Percentiles rank a stretch among this genome's conserved stretches.
These are phyloP conservation scores for Enteropsectra breve DNA, from an alignment of 371 early-diverging fungal genomes.

Conservation along the genomic window DNA sequence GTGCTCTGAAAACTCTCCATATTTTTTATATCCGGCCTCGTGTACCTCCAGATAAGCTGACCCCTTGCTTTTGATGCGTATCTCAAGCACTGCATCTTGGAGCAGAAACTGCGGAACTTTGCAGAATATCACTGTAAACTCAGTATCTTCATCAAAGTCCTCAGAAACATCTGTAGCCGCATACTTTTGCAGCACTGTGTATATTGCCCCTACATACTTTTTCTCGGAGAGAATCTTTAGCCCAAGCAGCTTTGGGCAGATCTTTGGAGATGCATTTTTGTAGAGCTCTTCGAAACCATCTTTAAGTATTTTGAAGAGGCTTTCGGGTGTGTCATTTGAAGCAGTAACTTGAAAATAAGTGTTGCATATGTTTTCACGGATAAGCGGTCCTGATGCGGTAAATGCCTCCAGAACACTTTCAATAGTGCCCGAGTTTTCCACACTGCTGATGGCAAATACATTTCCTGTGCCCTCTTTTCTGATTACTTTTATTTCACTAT, in stretches of 20 bases:
- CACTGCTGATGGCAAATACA: constrained; percentile 17
- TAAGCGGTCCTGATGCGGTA: constrained; percentile 37
- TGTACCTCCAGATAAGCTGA: constrained; percentile 43
- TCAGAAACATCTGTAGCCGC: constrained; percentile 24
- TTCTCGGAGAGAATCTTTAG: constrained; percentile 16
- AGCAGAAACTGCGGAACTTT: constrained; percentile 44
- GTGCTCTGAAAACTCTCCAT: constrained; percentile 16
- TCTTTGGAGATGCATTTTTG: constrained; percentile 16
- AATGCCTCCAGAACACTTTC: constrained; percentile 42
- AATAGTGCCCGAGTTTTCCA: constrained; percentile 1
- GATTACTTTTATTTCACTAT: background rate
- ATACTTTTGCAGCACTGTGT: constrained; percentile 40
- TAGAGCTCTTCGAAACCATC: constrained; percentile 17
- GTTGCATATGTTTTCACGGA: constrained; percentile 26
- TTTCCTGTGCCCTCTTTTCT: constrained; percentile 13
- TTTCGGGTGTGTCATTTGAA: background rate
- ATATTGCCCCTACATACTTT: constrained; percentile 43
- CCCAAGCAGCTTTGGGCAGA: constrained; percentile 42
- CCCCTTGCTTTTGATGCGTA: constrained; percentile 44
- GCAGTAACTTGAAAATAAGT: constrained; percentile 25
- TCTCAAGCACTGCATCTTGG: constrained; percentile 35
- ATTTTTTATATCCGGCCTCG: constrained; percentile 29
- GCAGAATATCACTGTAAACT: constrained; percentile 38
- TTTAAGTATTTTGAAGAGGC: constrained; percentile 21
- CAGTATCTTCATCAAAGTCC: constrained; percentile 38